These are phyloP conservation scores for Citrus unshiu DNA, from an alignment of 345 rosid genomes.

Conservation along the genomic window DNA sequence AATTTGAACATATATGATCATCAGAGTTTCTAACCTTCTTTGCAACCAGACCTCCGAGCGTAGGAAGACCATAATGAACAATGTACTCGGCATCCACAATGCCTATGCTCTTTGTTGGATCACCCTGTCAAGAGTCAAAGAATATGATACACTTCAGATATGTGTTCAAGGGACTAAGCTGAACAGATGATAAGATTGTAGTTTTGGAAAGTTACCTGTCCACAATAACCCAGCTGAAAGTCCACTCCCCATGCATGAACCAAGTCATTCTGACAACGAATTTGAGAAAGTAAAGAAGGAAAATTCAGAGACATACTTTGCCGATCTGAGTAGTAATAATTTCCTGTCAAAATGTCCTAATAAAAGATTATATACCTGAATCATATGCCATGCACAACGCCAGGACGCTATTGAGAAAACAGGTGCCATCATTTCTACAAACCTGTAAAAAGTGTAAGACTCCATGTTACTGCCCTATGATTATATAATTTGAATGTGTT, in stretches of 20 bases:
- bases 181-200: background rate
- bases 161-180: background rate
- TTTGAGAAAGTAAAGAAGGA: background rate
- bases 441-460: conserved; percentile 34
- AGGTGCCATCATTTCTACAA: conserved; percentile 90
- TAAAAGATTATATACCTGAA: conserved; percentile 47
- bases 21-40: conserved; percentile 17
- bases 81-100: conserved; percentile 75
- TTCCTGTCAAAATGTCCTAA: background rate
- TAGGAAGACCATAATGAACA: conserved; percentile 58
- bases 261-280: conserved; percentile 61
- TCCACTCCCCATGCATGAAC: conserved; percentile 78
- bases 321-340: background rate
- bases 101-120: conserved; percentile 63
- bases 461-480: background rate
- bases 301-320: background rate
- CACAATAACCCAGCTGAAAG: conserved; percentile 74
- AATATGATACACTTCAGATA: background rate
- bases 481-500: too few species aligned
- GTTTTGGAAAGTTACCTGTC: conserved; percentile 44
- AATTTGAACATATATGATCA: background rate
- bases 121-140: conserved; percentile 55
- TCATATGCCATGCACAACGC: conserved; percentile 81
- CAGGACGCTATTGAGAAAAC: conserved; percentile 83
- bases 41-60: conserved; percentile 51